phyloP scores from a whole-genome alignment of 257 asterid species.

The Asclepias syriaca region DNA sequence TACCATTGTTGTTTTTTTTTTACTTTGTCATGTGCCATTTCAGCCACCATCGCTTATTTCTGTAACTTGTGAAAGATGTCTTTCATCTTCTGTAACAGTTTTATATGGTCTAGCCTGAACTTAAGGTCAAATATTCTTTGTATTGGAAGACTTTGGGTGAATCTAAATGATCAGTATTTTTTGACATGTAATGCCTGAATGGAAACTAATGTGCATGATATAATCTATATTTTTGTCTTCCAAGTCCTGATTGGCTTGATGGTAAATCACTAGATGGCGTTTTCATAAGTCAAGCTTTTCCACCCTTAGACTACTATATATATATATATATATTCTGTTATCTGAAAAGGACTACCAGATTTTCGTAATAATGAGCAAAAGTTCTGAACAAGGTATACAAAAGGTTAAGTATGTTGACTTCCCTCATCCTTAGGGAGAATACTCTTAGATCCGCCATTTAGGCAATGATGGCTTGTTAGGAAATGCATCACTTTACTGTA shows the following conservation, averaged over 20 bases:
- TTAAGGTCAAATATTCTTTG: background rate
- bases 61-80: background rate
- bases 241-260: background rate
- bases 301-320: too few relatives aligned
- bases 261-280: background rate
- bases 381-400: too few relatives aligned
- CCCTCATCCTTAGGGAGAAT: background rate
- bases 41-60: background rate
- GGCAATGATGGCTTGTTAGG: background rate
- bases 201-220: background rate
- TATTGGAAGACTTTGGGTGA: background rate
- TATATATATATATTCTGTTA: too few relatives aligned
- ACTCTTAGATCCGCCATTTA: slow-evolving; percentile 5
- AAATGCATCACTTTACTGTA: background rate
- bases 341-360: too few relatives aligned
- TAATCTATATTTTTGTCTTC: background rate
- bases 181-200: background rate
- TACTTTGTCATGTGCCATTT: background rate
- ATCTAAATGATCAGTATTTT: background rate
- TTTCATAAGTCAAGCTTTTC: background rate
- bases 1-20: background rate
- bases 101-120: background rate
- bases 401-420: too few relatives aligned
- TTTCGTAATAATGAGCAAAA: too few relatives aligned
- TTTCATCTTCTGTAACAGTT: too few relatives aligned